Base-by-base conservation (phyloP, 164 flowering plant genomes). In the Magnolia sinica region DNA sequence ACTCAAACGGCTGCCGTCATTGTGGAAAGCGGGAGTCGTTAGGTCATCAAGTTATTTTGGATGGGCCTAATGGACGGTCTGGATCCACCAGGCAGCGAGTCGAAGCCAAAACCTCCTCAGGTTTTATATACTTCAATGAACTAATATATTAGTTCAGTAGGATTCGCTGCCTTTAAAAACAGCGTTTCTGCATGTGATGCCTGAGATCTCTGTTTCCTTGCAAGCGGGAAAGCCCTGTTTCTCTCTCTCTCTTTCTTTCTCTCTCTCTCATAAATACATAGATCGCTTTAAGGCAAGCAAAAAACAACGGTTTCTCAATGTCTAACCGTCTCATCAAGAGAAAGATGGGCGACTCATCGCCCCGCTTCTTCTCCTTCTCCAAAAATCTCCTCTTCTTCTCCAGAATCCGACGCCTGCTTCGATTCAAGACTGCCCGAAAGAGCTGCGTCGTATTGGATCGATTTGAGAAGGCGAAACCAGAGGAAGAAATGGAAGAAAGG, bases 311-410 rank as follows among this genome's bases (percentile, higher is more conserved):
- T 68, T 37, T 68, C 71, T 27, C 71, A 27, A 68, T 24, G 45
- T 31, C 71, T 18, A 68, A 68, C n/a, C 29, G n/a, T 19, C 29
- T 37, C 45, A 68, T 8, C 50, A 4, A 64, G 37, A 74, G 55
- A 74, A 64, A 45, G 37, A 76, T 68, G 73, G 27, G 55, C 27
- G 8, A 52, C n/a, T 76, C 77, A 2, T 2, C 51, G 22, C 16
- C 51, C 18, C 68, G 64, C 50, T 50, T 68, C 66, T 76, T 58
- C 52, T 58, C 49, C 49, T 55, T 22, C 72, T 75, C 66, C 66
- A 68, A 14, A 31, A 87, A 88, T 74, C 87, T 87, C 37, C 84
- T 77, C 19, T 89, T 90, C 83, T 91, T 89, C 74, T 37, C 82
- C 19, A 83, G 83, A 58, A 80, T 90, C 76, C 85, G 87, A 7